Percentiles rank a stretch among this genome's conserved stretches.
phyloP scores from a whole-genome alignment of 495 filamentous ascomycete genomes.

The Penicillium robsamsonii region DNA sequence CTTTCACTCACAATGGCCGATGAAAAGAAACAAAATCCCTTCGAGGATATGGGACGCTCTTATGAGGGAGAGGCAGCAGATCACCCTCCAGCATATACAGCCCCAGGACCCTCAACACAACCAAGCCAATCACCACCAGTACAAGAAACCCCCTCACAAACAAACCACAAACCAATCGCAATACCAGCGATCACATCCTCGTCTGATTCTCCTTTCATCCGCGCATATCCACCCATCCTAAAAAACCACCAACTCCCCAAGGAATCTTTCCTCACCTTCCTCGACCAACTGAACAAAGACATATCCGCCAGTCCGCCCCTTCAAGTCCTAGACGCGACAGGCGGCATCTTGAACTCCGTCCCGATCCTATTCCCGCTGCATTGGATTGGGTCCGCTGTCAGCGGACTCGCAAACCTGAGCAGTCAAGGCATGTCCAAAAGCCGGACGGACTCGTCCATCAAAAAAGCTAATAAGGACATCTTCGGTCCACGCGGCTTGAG shows the following conservation, averaged over 20 bases:
- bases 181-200: conserved; percentile 26
- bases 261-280: conserved; percentile 27
- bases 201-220: conserved; percentile 27
- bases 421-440: conserved; percentile 28
- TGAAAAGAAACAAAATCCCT: conserved; percentile 11
- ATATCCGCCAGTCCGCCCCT: conserved; percentile 32
- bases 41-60: background rate
- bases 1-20: conserved; percentile 3
- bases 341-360: conserved; percentile 30
- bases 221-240: conserved; percentile 30
- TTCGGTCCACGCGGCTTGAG: conserved; percentile 29
- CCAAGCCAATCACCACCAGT: background rate
- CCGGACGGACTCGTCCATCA: conserved; percentile 27
- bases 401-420: conserved; percentile 25
- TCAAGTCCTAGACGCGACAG: conserved; percentile 35
- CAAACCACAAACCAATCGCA: conserved; percentile 23
- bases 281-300: conserved; percentile 33
- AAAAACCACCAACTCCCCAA: conserved; percentile 23
- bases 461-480: conserved; percentile 29
- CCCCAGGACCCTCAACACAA: conserved; percentile 1
- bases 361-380: conserved; percentile 32
- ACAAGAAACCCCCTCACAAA: background rate
- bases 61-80: background rate
- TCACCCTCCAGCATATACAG: conserved; percentile 8
- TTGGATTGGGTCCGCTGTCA: conserved; percentile 29